These are phyloP conservation scores for Syncephalastrum monosporum DNA, from an alignment of 371 early-diverging fungal species.

Conservation along the genomic window DNA sequence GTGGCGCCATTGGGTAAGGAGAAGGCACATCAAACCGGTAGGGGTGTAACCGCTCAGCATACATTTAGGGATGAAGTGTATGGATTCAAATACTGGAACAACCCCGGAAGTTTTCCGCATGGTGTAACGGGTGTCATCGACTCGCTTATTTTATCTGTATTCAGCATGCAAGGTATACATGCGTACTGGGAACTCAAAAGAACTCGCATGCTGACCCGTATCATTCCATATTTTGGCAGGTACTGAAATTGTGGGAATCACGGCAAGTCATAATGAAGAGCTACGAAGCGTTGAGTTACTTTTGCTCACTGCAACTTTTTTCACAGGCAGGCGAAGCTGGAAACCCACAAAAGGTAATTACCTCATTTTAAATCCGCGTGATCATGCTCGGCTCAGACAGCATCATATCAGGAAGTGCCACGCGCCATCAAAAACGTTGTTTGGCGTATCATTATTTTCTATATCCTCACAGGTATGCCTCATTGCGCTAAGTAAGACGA, in stretches of 20 bases:
- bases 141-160: slow-evolving; percentile 73
- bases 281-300: no score
- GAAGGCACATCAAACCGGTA: background rate
- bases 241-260: slow-evolving; percentile 71
- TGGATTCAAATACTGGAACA: slow-evolving; percentile 73
- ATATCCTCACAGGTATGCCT: slow-evolving; percentile 46
- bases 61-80: slow-evolving; percentile 48
- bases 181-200: no score
- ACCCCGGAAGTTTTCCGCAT: slow-evolving; percentile 75
- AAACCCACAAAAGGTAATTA: slow-evolving; percentile 53
- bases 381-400: slow-evolving; percentile 3
- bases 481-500: background rate
- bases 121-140: slow-evolving; percentile 71
- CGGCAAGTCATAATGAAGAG: slow-evolving; percentile 7
- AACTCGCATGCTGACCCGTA: background rate
- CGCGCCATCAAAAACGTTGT: slow-evolving; percentile 60
- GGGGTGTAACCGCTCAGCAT: background rate
- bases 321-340: slow-evolving; percentile 46
- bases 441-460: slow-evolving; percentile 65
- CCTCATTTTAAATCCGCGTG: background rate
- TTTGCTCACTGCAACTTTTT: background rate
- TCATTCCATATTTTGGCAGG: slow-evolving; percentile 39
- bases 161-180: slow-evolving; percentile 39
- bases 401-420: slow-evolving; percentile 50
- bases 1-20: slow-evolving; percentile 40